These are phyloP conservation scores for Cairneyella variabilis DNA, from an alignment of 495 filamentous ascomycete genomes.

Conservation along the genomic window DNA sequence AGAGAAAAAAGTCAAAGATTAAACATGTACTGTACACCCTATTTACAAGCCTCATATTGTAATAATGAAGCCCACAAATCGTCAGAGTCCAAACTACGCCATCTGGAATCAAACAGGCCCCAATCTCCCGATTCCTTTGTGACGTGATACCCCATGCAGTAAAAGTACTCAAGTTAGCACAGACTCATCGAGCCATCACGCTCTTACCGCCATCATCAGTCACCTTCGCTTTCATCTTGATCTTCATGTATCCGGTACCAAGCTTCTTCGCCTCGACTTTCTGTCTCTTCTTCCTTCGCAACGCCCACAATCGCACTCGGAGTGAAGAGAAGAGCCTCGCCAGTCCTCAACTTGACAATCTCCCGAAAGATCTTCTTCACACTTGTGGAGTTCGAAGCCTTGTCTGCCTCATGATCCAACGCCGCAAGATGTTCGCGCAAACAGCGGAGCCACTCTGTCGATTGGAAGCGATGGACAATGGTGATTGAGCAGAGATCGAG, in stretches of 20 bases:
- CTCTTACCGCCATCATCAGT: constrained; percentile 57
- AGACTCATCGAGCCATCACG: constrained; percentile 33
- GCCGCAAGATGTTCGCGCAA: constrained; percentile 61
- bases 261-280: constrained; percentile 39
- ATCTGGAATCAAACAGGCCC: no score
- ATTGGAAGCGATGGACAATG: constrained; percentile 71
- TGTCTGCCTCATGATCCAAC: constrained; percentile 6
- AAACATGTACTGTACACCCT: no score
- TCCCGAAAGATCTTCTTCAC: constrained; percentile 40
- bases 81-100: no score
- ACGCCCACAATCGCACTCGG: constrained; percentile 41
- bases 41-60: no score
- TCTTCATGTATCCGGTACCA: constrained; percentile 43
- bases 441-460: constrained; percentile 61
- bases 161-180: no score
- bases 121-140: no score
- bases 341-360: constrained; percentile 56
- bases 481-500: constrained; percentile 70
- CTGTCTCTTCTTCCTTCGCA: not conserved
- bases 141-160: no score
- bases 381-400: not conserved
- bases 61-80: no score
- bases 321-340: constrained; percentile 64
- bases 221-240: constrained; percentile 32
- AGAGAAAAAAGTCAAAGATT: no score